phyloP scores from a whole-genome alignment of 257 asterid genomes.

The Petrea volubilis region DNA sequence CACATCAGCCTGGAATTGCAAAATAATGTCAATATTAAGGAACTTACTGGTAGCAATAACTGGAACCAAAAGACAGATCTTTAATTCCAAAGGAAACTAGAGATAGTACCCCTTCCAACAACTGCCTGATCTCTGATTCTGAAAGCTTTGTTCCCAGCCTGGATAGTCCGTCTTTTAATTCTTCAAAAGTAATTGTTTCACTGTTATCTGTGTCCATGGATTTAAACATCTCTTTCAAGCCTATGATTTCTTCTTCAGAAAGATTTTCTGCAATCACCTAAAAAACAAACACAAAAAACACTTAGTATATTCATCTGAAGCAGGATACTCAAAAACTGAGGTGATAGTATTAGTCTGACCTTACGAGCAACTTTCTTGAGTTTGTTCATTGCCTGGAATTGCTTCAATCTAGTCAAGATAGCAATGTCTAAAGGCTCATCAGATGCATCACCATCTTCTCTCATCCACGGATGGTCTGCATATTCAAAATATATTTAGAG shows the following conservation, averaged over 20 bases:
- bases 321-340: background rate
- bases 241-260: constrained; percentile 86
- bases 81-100: background rate
- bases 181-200: constrained; percentile 76
- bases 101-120: constrained; percentile 74
- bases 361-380: constrained; percentile 85
- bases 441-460: constrained; percentile 86
- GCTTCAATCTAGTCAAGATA: constrained; percentile 77
- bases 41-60: background rate
- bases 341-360: constrained; percentile 29
- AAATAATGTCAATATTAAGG: background rate
- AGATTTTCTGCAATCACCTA: constrained; percentile 81
- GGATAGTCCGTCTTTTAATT: constrained; percentile 68
- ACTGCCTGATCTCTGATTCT: constrained; percentile 71
- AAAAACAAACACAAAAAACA: constrained; percentile 8
- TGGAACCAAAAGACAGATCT: background rate
- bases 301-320: background rate
- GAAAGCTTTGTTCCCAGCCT: constrained; percentile 64
- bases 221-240: constrained; percentile 80
- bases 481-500: background rate
- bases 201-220: constrained; percentile 72
- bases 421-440: constrained; percentile 79
- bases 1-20: constrained; percentile 64
- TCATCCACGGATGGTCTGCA: constrained; percentile 85
- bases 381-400: constrained; percentile 78